phyloP scores from a whole-genome alignment of 2,329 filamentous ascomycete genomes.

The Madurella fahalii region DNA sequence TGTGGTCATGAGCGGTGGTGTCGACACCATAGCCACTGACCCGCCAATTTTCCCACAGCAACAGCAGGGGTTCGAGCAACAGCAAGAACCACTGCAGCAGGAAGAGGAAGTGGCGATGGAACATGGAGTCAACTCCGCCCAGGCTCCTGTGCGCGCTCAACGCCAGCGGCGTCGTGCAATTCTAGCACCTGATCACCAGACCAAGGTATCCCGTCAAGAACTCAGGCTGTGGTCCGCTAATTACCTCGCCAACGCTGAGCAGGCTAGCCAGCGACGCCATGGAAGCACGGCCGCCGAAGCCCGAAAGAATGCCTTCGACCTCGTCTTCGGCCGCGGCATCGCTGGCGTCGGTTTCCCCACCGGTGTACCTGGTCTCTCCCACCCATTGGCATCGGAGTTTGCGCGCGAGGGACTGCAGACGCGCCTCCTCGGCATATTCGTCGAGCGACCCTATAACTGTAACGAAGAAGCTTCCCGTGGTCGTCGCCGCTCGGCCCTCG shows the following conservation, averaged over 20 bases:
- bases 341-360: constrained; percentile 34
- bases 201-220: constrained; percentile 35
- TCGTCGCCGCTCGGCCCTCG: constrained; percentile 40
- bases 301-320: constrained; percentile 39
- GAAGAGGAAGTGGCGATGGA: constrained; percentile 7
- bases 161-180: constrained; percentile 28
- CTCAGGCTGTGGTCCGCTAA: constrained; percentile 40
- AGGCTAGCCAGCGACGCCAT: constrained; percentile 25
- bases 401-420: constrained; percentile 42
- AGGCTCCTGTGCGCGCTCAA: constrained; percentile 23
- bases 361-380: constrained; percentile 29
- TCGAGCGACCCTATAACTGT: constrained; percentile 18
- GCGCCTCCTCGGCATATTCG: constrained; percentile 33
- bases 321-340: constrained; percentile 39
- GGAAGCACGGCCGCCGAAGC: constrained; percentile 34
- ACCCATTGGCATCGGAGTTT: constrained; percentile 46
- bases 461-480: constrained; percentile 21
- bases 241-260: constrained; percentile 54
- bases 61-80: neutral
- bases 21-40: constrained; percentile 34
- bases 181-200: constrained; percentile 29
- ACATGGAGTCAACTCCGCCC: constrained; percentile 10
- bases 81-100: constrained; percentile 7
- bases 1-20: constrained; percentile 36
- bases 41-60: constrained; percentile 9